These are phyloP conservation scores for Asclepias syriaca DNA, from an alignment of 257 asterid genomes.

Conservation along the genomic window DNA sequence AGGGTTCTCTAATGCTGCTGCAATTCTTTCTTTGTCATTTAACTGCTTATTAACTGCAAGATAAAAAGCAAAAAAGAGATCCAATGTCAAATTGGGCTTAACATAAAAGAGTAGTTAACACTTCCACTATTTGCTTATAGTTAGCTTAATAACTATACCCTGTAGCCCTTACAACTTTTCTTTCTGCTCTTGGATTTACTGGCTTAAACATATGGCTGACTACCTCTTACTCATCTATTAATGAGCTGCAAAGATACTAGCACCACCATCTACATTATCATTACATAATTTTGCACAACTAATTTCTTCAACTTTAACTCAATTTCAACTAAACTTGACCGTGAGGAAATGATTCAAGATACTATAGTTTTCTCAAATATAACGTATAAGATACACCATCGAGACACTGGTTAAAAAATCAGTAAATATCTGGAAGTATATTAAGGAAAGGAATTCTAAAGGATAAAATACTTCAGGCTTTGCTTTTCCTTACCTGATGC, in stretches of 20 bases:
- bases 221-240: too few species aligned
- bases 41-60: constrained; percentile 81
- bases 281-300: neutral
- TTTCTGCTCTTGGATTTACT: too few species aligned
- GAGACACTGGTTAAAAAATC: neutral
- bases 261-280: too few species aligned
- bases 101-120: neutral
- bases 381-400: neutral
- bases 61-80: constrained; percentile 1
- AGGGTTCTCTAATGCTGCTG: constrained; percentile 91
- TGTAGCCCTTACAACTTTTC: neutral
- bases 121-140: neutral
- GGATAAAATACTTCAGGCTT: neutral
- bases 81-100: neutral
- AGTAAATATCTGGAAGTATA: neutral
- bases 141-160: neutral
- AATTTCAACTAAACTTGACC: neutral
- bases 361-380: neutral
- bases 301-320: neutral
- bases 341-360: neutral
- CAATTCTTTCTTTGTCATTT: constrained; percentile 88
- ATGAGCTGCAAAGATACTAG: too few species aligned
- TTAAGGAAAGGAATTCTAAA: constrained; percentile 4
- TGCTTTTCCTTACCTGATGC: constrained; percentile 55
- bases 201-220: too few species aligned